phyloP scores from a whole-genome alignment of 441 rosid species.

The Rhodomyrtus psidioides region DNA sequence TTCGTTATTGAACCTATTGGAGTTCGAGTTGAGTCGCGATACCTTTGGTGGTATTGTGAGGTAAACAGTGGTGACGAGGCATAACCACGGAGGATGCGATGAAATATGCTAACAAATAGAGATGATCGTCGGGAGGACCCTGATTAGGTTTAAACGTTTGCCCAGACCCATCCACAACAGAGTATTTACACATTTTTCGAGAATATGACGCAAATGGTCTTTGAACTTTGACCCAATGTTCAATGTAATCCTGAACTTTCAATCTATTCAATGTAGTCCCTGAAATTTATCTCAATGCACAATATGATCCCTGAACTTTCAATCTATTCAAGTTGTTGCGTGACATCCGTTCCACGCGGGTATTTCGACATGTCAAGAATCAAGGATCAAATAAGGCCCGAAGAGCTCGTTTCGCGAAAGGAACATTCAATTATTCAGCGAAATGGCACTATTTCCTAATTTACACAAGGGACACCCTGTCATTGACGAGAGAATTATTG shows the following conservation, averaged over 20 bases:
- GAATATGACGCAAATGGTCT: too few relatives aligned
- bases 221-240: too few relatives aligned
- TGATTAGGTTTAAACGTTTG: neutral
- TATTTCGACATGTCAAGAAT: neutral
- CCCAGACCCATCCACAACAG: neutral
- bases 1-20: neutral
- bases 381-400: neutral
- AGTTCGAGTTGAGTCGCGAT: neutral
- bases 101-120: neutral
- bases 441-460: neutral
- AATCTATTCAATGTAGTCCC: too few relatives aligned
- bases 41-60: neutral
- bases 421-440: neutral
- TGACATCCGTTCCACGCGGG: neutral
- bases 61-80: neutral
- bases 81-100: neutral
- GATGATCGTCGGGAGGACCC: neutral
- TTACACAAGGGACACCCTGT: neutral
- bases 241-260: too few relatives aligned
- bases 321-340: neutral
- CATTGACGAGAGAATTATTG: neutral
- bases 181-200: neutral
- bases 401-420: neutral
- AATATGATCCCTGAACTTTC: too few relatives aligned
- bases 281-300: too few relatives aligned